A percentile compares a stretch with the other conserved stretches of the same genome.
phyloP scores from a whole-genome alignment of 179 eudicot genomes.

The Patellifolia procumbens region DNA sequence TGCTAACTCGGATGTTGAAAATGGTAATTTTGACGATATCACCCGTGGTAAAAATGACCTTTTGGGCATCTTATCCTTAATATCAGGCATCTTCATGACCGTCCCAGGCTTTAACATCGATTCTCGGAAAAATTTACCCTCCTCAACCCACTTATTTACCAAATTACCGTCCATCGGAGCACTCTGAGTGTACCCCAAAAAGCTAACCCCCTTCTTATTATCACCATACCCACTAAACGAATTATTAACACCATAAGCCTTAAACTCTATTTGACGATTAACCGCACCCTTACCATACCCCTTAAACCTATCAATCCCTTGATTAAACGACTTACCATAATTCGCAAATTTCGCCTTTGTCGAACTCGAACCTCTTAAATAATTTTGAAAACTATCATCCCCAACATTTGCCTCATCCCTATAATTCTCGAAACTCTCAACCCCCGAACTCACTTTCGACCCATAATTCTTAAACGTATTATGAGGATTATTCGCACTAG shows the following conservation, averaged over 20 bases:
- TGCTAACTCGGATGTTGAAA: conserved; percentile 41
- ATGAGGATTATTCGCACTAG: conserved; percentile 55
- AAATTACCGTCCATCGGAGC: conserved; percentile 8
- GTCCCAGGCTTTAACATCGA: conserved; percentile 53
- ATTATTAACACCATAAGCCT: conserved; percentile 59
- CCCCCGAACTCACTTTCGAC: conserved; percentile 43
- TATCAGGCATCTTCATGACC: conserved; percentile 70
- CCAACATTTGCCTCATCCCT: conserved; percentile 76
- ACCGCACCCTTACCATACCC: conserved; percentile 39
- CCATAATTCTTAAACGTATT: conserved; percentile 67
- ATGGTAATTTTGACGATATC: conserved; percentile 61
- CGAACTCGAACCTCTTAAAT: conserved; percentile 28
- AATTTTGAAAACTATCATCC: conserved; percentile 41
- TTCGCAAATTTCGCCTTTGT: conserved; percentile 35
- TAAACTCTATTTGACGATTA: conserved; percentile 44
- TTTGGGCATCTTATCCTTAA: conserved; percentile 70
- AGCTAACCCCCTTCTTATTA: conserved; percentile 49
- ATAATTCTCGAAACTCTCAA: conserved; percentile 57
- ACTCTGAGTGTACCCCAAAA: conserved; percentile 40
- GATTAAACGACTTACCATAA: conserved; percentile 49
- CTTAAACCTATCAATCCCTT: conserved; percentile 38
- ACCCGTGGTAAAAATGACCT: conserved; percentile 79
- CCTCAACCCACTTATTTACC: conserved; percentile 59
- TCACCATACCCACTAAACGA: conserved; percentile 75
- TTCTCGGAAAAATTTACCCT: conserved; percentile 79